These are phyloP conservation scores for Metschnikowia vanudenii DNA, from an alignment of 805 yeast genomes.

Conservation along the genomic window DNA sequence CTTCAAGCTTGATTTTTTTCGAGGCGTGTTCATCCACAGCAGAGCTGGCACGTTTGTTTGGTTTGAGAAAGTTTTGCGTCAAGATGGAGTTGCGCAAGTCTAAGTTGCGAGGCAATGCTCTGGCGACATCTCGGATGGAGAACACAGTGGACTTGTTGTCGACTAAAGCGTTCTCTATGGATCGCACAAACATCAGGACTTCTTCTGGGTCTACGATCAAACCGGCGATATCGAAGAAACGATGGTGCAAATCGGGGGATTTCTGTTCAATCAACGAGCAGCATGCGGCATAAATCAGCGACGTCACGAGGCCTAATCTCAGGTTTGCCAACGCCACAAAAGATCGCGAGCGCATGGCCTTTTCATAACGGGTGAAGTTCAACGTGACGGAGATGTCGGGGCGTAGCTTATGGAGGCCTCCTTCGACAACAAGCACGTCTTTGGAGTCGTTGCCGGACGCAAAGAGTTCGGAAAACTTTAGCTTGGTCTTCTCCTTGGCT, in stretches of 20 bases:
- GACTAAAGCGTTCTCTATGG: conserved; percentile 32
- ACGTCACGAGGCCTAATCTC: conserved; percentile 66
- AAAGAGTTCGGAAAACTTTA: conserved; percentile 34
- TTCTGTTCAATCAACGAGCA: conserved; percentile 57
- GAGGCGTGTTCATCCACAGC: conserved; percentile 7
- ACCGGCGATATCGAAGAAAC: conserved; percentile 45
- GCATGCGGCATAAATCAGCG: conserved; percentile 60
- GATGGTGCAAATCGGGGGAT: conserved; percentile 44
- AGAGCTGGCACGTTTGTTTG: conserved; percentile 19
- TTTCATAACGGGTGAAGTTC: conserved; percentile 64
- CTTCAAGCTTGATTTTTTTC: conserved; percentile 45
- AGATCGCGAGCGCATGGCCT: conserved; percentile 62
- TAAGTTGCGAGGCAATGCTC: conserved; percentile 38
- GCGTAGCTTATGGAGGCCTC: conserved; percentile 45
- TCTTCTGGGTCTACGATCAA: conserved; percentile 52
- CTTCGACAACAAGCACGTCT: conserved; percentile 27
- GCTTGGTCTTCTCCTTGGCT: conserved; percentile 57
- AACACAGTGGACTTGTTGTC: conserved; percentile 38
- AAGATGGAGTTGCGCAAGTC: conserved; percentile 48
- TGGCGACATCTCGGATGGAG: conserved; percentile 33
- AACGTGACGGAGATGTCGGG: conserved; percentile 54
- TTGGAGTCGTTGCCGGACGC: conserved; percentile 27
- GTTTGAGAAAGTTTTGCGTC: conserved; percentile 41
- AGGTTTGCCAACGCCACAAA: conserved; percentile 62
- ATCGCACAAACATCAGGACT: conserved; percentile 23